These are phyloP conservation scores for Nothophoma quercina DNA, from an alignment of 2,329 filamentous ascomycete genomes.

Conservation along the genomic window DNA sequence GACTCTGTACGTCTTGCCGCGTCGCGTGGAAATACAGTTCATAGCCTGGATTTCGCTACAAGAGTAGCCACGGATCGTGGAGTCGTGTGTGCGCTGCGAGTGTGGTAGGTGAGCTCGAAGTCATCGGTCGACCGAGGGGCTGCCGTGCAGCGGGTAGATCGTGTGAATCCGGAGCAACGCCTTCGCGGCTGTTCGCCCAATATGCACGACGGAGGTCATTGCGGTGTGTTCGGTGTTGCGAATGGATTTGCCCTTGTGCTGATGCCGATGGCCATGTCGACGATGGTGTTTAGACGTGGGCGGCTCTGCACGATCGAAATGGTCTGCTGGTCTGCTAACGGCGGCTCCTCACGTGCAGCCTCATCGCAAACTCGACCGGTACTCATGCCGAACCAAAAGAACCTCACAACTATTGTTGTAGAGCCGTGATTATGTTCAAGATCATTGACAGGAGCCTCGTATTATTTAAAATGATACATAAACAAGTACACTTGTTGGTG, in stretches of 20 bases:
- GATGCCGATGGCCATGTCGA: slow-evolving; percentile 8
- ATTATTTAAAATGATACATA: too few relatives aligned
- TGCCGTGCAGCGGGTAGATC: slow-evolving; percentile 19
- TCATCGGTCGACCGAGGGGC: slow-evolving; percentile 31
- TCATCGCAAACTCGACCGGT: too few relatives aligned
- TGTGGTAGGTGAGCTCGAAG: slow-evolving; percentile 6
- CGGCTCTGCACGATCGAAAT: slow-evolving; percentile 11
- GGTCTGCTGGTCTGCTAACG: slow-evolving; percentile 14
- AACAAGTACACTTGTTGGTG: neutral
- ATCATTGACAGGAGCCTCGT: neutral
- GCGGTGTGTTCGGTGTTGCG: slow-evolving; percentile 6
- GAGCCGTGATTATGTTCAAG: too few relatives aligned
- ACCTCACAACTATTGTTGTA: neutral
- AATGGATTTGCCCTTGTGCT: neutral
- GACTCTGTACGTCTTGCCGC: neutral
- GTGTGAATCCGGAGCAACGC: slow-evolving; percentile 2
- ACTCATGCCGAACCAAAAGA: neutral
- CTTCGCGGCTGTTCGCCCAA: neutral
- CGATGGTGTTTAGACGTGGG: slow-evolving; percentile 16
- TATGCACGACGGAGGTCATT: neutral
- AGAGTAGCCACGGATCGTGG: too few relatives aligned
- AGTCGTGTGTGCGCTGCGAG: neutral
- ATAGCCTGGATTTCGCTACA: neutral
- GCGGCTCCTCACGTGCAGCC: slow-evolving; percentile 13
- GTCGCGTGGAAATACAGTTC: neutral